phyloP scores from a whole-genome alignment of 2,329 filamentous ascomycete genomes.

The Immersiporthe knoxdaviesiana region DNA sequence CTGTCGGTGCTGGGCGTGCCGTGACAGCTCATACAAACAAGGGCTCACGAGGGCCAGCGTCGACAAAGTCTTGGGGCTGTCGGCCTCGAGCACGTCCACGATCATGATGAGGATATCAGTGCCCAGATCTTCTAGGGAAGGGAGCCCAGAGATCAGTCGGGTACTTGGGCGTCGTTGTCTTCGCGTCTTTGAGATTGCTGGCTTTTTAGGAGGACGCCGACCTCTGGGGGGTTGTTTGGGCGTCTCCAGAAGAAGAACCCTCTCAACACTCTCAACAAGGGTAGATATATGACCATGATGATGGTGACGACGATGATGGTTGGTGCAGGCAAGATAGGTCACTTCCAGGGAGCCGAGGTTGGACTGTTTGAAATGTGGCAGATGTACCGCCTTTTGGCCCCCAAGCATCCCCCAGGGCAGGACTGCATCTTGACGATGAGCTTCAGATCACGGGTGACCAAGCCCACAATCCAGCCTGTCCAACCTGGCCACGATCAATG shows the following conservation, averaged over 20 bases:
- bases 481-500: not conserved
- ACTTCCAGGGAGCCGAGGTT: not conserved
- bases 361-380: too few species aligned
- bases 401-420: not conserved
- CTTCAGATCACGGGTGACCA: not conserved
- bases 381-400: not conserved
- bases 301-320: not conserved
- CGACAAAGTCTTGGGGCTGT: conserved; percentile 1
- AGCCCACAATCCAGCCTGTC: not conserved
- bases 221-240: not conserved
- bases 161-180: not conserved
- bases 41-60: not conserved
- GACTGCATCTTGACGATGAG: not conserved
- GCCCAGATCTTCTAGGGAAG: not conserved
- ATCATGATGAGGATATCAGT: not conserved
- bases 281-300: not conserved
- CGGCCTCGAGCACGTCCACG: not conserved
- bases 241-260: not conserved
- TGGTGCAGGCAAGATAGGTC: not conserved
- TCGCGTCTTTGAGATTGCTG: not conserved
- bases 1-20: not conserved
- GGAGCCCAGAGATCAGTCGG: not conserved
- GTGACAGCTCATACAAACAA: not conserved
- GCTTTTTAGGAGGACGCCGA: not conserved
- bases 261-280: not conserved